Percentiles rank a stretch among this genome's conserved stretches.
Conservation (phyloP, 1,284 basidiomycete genomes). For the Exobasidium rhododendri region DNA sequence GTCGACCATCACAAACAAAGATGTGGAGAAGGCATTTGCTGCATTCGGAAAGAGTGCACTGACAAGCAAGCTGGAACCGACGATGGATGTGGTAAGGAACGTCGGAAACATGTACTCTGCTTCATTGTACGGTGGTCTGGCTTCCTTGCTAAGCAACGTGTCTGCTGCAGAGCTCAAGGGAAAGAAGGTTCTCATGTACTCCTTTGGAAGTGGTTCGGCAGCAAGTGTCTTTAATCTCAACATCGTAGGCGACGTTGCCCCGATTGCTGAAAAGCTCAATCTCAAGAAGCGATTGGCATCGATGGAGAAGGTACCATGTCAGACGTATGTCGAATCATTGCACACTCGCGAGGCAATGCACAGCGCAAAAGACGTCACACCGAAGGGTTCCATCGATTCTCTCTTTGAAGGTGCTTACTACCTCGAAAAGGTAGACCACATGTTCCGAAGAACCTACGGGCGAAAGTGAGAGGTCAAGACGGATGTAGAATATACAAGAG, state of each 20-base stretch:
- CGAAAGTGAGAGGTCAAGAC: slow-evolving; percentile 16
- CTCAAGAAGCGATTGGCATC: slow-evolving; percentile 71
- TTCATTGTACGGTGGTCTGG: slow-evolving; percentile 90
- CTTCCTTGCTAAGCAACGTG: slow-evolving; percentile 58
- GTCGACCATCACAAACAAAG: slow-evolving; percentile 74
- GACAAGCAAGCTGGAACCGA: slow-evolving; percentile 45
- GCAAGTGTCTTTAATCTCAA: slow-evolving; percentile 83
- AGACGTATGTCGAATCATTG: slow-evolving; percentile 75
- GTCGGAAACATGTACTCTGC: slow-evolving; percentile 97
- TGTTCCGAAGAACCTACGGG: slow-evolving; percentile 84
- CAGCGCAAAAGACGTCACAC: slow-evolving; percentile 81
- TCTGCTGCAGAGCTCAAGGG: slow-evolving; percentile 42
- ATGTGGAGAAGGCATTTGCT: slow-evolving; percentile 72
- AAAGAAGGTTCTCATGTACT: slow-evolving; percentile 74
- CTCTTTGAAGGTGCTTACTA: slow-evolving; percentile 94
- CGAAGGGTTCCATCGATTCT: slow-evolving; percentile 80
- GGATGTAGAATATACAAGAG: background rate
- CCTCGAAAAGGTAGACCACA: slow-evolving; percentile 84
- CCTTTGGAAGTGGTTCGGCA: slow-evolving; percentile 88
- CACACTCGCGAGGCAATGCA: slow-evolving; percentile 80
- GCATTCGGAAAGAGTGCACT: slow-evolving; percentile 39
- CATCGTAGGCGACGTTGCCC: slow-evolving; percentile 77
- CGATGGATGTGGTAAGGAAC: slow-evolving; percentile 50
- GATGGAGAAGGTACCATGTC: slow-evolving; percentile 87
- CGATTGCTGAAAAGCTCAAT: slow-evolving; percentile 75